These are phyloP conservation scores for Aspergillus neoniger DNA, from an alignment of 2,329 filamentous ascomycete genomes.

Conservation along the genomic window DNA sequence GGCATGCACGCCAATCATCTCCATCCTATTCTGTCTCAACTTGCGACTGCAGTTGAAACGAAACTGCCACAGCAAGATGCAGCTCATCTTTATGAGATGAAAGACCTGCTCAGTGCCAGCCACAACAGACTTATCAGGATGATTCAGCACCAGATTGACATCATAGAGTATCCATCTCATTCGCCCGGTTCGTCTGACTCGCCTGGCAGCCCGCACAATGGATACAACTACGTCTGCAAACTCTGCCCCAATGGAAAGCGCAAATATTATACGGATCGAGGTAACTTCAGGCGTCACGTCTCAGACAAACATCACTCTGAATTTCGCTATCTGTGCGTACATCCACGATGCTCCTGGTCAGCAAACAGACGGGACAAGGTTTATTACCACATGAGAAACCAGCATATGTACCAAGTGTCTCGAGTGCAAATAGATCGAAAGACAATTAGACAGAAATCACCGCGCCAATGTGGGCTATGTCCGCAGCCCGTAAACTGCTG, in stretches of 20 bases:
- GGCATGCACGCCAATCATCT: background rate
- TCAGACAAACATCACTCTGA: slow-evolving; percentile 4
- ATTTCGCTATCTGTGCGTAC: slow-evolving; percentile 8
- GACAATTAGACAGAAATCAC: background rate
- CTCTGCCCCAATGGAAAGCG: slow-evolving; percentile 2
- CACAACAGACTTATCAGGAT: background rate
- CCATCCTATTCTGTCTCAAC: background rate
- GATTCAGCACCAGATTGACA: slow-evolving; percentile 11
- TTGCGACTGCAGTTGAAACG: background rate
- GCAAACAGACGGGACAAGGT: slow-evolving; percentile 18
- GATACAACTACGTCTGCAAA: slow-evolving; percentile 4
- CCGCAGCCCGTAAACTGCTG: slow-evolving; percentile 5
- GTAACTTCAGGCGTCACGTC: slow-evolving; percentile 17
- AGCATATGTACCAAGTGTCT: background rate
- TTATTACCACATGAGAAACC: slow-evolving; percentile 3
- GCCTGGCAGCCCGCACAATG: background rate
- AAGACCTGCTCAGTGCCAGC: background rate
- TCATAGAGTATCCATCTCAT: background rate
- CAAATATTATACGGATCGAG: slow-evolving; percentile 1
- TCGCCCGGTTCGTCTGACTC: background rate
- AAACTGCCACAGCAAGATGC: background rate
- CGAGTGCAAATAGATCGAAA: background rate
- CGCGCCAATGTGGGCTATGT: slow-evolving; percentile 12
- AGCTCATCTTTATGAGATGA: slow-evolving; percentile 2
- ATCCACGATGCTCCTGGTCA: slow-evolving; percentile 2